Conservation (phyloP, 1,284 basidiomycete species). For the Moesziomyces aphidis region DNA sequence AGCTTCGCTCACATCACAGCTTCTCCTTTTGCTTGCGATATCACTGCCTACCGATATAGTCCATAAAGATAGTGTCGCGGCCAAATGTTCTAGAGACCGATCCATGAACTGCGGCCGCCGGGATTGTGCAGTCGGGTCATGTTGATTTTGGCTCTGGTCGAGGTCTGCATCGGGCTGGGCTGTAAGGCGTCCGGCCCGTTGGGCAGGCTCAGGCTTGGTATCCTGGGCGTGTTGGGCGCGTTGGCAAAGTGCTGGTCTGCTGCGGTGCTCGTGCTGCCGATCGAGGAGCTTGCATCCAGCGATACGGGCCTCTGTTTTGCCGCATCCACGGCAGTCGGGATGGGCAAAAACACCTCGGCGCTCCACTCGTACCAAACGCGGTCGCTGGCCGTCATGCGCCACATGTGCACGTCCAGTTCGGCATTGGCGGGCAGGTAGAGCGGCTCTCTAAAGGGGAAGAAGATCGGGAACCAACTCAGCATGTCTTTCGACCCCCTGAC, state of each 20-base stretch:
- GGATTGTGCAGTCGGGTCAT: constrained; percentile 92
- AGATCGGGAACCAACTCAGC: constrained; percentile 99
- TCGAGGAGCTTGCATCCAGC: constrained; percentile 35
- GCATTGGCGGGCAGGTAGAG: constrained; percentile 91
- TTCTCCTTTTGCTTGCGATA: too few species aligned
- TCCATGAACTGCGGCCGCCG: constrained; percentile 88
- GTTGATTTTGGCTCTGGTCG: constrained; percentile 80
- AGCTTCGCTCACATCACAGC: too few species aligned
- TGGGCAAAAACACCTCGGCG: constrained; percentile 86
- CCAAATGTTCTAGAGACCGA: constrained; percentile 69
- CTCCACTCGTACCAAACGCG: constrained; percentile 99
- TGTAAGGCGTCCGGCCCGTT: constrained; percentile 4
- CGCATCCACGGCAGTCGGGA: constrained; percentile 39
- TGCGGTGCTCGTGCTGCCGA: constrained; percentile 23
- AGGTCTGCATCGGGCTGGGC: constrained; percentile 15
- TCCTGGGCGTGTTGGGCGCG: constrained; percentile 58
- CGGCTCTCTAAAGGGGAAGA: constrained; percentile 87
- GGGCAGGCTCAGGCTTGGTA: constrained; percentile 37
- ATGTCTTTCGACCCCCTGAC: constrained; percentile 86
- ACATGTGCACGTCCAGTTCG: constrained; percentile 92
- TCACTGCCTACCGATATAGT: too few species aligned
- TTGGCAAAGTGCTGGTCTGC: constrained; percentile 51
- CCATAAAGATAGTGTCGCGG: too few species aligned
- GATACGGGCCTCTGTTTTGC: constrained; percentile 18
- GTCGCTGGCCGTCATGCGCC: constrained; percentile 82